A percentile compares a stretch with the other conserved stretches of the same genome.
Evolutionary conservation across 83 land plant genomes (phyloP).

Genomic region (Diphasiastrum complanatum): DNA sequence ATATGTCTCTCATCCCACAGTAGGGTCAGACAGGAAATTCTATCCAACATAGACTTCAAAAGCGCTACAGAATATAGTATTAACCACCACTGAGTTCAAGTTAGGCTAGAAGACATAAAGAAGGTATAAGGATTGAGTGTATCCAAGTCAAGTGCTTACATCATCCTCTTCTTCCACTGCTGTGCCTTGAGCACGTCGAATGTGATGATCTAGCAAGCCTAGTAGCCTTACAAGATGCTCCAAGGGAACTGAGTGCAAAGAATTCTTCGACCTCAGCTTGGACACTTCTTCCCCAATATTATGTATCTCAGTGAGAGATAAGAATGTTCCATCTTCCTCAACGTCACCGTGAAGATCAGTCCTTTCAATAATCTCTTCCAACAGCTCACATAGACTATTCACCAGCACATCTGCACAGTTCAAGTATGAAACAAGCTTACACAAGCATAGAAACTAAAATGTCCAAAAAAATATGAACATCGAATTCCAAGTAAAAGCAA

Average conservation of each 20-base stretch:
- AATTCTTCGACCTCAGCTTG: constrained; percentile 52
- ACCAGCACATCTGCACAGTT: constrained; percentile 55
- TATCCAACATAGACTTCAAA: too few relatives aligned
- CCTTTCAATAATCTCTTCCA: constrained; percentile 65
- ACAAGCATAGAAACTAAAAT: too few relatives aligned
- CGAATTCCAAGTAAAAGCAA: too few relatives aligned
- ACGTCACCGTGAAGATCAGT: constrained; percentile 59
- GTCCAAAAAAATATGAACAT: too few relatives aligned
- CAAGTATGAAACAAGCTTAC: too few relatives aligned
- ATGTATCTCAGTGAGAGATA: constrained; percentile 59
- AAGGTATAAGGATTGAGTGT: too few relatives aligned
- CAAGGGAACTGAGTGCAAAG: constrained; percentile 55
- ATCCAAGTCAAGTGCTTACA: constrained; percentile 59
- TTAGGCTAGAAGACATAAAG: too few relatives aligned
- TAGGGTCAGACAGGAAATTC: too few relatives aligned
- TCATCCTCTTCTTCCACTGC: constrained; percentile 63
- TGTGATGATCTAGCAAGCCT: constrained; percentile 71
- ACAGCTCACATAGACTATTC: constrained; percentile 42
- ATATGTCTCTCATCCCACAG: too few relatives aligned
- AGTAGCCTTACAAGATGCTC: constrained; percentile 61
- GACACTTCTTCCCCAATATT: constrained; percentile 58
- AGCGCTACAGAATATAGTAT: too few relatives aligned
- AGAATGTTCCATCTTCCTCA: constrained; percentile 47
- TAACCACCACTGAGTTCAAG: too few relatives aligned
- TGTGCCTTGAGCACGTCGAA: constrained; percentile 60